Evolutionary conservation across 306 rosid genomes (phyloP), one percentile per base, ranked within the genome.

Genomic region (Prunus davidiana): DNA sequence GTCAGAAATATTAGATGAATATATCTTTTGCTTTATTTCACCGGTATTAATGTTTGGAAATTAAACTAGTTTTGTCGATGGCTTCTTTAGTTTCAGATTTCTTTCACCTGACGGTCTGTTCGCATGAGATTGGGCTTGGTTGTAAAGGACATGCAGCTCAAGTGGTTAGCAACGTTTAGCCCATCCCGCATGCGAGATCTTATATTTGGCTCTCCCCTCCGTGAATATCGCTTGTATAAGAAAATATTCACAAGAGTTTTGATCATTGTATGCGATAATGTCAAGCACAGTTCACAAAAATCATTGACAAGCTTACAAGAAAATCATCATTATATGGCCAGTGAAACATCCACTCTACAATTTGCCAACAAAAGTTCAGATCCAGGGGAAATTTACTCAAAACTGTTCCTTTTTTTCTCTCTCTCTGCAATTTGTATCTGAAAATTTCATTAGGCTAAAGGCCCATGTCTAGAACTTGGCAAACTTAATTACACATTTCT

Each of bases 401-500:
- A 58, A 60, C 45, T 22, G 67, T 28, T 14, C 16, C 28, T 38
- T 7, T 69, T 28, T 8, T 8, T 25, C 13, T 38, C 43, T 38
- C 43, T 38, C 43, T 38, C 43, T 54, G 22, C 20, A 51, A 4
- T 25, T 3, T 28, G 24, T 7, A 2, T 64, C 66, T n/a, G n/a
- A 56, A 22, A 46, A 16, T 46, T 75, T 15, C 24, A 54, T 41
- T 30, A 67, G 34, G 50, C 30, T 11, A 34, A 27, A 0, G 15
- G 22, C 0, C 61, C 54, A 25, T 41, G 65, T 34, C 71, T 25
- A 51, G 65, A 45, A 61, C 64, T 61, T 19, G 14, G 68, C 75
- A 52, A 64, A 43, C 28, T 46, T 64, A 66, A 72, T 67, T 63
- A 69, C 74, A 73, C 8, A 65, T 43, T 61, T 38, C 38, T 52